phyloP scores from a whole-genome alignment of 768 basidiomycete genomes.

The Psilocybe azurescens region DNA sequence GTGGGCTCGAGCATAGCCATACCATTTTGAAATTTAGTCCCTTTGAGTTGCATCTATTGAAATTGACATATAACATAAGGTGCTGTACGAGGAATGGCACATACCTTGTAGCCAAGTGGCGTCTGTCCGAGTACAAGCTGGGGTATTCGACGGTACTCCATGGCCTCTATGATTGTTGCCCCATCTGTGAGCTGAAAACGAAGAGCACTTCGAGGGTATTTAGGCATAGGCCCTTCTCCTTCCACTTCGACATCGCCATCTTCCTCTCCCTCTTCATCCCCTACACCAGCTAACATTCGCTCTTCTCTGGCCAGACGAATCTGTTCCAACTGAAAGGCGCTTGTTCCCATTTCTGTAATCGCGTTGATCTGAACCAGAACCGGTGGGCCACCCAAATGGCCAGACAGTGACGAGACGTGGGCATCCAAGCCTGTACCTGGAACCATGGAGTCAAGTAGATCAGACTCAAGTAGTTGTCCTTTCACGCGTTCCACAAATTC shows the following conservation, averaged over 20 bases:
- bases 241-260: constrained; percentile 63
- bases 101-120: constrained; percentile 83
- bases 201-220: constrained; percentile 83
- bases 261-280: constrained; percentile 48
- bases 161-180: constrained; percentile 64
- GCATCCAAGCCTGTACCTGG: constrained; percentile 70
- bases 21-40: constrained; percentile 70
- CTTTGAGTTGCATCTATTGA: constrained; percentile 63
- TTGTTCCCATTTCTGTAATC: constrained; percentile 85
- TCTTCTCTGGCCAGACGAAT: constrained; percentile 68
- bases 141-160: constrained; percentile 76
- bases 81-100: constrained; percentile 4
- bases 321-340: constrained; percentile 82
- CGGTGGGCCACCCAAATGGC: constrained; percentile 44
- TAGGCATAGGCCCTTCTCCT: constrained; percentile 79
- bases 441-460: constrained; percentile 73
- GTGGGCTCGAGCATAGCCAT: constrained; percentile 80
- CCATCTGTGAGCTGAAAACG: constrained; percentile 82
- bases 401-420: constrained; percentile 43
- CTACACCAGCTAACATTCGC: constrained; percentile 59
- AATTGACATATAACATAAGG: background rate
- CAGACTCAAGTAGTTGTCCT: constrained; percentile 73
- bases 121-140: constrained; percentile 77
- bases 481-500: constrained; percentile 62
- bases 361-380: constrained; percentile 77